Conservation (phyloP, 805 yeast species). For the Saccharomyces jurei region DNA sequence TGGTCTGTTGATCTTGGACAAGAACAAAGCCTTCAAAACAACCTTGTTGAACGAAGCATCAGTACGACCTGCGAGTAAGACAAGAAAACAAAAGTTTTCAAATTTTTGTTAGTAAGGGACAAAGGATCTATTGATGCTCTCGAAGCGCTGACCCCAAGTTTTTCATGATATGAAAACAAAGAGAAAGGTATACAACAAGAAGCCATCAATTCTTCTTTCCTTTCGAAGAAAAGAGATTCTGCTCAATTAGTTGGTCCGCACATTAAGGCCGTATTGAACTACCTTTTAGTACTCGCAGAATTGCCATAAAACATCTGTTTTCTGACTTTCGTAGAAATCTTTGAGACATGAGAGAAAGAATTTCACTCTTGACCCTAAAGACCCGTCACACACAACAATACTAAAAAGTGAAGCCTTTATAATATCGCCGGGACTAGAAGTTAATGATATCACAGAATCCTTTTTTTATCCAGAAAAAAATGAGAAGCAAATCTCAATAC, state of each 20-base stretch:
- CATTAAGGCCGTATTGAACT: constrained; percentile 3
- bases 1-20: constrained; percentile 98
- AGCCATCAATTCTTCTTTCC: neutral
- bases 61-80: constrained; percentile 69
- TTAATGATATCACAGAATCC: constrained; percentile 17
- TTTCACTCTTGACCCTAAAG: constrained; percentile 1
- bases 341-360: neutral
- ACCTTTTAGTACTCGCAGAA: constrained; percentile 34
- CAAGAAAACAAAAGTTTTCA: constrained; percentile 1
- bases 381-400: neutral
- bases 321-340: neutral
- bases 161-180: neutral
- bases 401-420: neutral
- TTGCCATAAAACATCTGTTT: neutral
- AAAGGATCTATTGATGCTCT: neutral
- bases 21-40: constrained; percentile 86
- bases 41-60: constrained; percentile 98
- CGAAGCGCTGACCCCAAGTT: neutral
- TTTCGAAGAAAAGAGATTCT: constrained; percentile 30
- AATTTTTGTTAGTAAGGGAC: constrained; percentile 30
- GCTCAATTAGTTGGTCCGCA: constrained; percentile 37
- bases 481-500: constrained; percentile 34
- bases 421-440: neutral
- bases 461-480: constrained; percentile 8
- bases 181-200: neutral